A percentile compares a stretch with the other conserved stretches of the same genome.
phyloP scores from a whole-genome alignment of 306 rosid species.

The Sicyos baderoa region DNA sequence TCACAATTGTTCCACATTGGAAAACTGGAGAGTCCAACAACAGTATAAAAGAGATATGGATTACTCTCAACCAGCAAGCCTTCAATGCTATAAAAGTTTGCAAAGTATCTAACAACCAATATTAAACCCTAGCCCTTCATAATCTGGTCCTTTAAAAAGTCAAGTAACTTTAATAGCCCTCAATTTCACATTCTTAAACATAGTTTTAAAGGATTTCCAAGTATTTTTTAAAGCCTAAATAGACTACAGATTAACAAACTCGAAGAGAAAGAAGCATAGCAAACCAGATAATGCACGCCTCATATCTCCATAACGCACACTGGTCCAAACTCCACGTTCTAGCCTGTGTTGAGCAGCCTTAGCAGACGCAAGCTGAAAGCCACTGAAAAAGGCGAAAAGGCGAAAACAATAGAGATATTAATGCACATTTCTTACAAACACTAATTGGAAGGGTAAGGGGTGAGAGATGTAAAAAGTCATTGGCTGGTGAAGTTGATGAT shows the following conservation, averaged over 20 bases:
- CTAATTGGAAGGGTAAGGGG: background rate
- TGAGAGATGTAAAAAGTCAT: background rate
- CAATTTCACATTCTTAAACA: background rate
- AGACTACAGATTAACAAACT: constrained; percentile 1
- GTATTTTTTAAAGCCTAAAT: background rate
- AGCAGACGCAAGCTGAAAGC: constrained; percentile 77
- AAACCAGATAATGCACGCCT: constrained; percentile 84
- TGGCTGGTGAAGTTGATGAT: background rate
- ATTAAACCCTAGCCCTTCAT: background rate
- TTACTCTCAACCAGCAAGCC: background rate
- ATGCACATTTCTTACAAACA: background rate
- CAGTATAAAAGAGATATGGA: no score
- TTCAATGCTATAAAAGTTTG: background rate
- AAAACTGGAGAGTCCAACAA: no score
- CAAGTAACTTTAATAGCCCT: background rate
- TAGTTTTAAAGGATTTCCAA: background rate
- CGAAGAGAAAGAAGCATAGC: background rate
- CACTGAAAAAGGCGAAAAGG: constrained; percentile 39
- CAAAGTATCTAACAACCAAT: background rate
- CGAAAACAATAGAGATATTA: background rate
- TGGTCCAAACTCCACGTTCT: constrained; percentile 89
- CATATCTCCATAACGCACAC: constrained; percentile 82
- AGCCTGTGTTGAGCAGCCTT: constrained; percentile 91
- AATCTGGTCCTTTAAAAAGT: background rate
- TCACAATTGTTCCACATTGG: no score